Evolutionary conservation across 164 flowering plant species (phyloP).

Genomic region (Cinnamomum micranthum): DNA sequence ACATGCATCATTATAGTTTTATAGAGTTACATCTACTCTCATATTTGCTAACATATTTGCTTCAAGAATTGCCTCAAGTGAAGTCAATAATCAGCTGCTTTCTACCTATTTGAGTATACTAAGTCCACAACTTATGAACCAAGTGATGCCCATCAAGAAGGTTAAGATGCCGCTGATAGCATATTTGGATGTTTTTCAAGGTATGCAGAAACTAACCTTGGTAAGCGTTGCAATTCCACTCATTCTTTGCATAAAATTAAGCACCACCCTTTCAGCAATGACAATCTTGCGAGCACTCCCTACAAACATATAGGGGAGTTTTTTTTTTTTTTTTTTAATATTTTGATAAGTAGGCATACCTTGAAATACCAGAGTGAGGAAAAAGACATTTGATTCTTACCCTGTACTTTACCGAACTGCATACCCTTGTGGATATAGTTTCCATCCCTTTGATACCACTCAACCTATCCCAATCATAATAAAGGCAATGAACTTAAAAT

Average conservation of each 20-base stretch:
- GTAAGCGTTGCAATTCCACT: conserved; percentile 94
- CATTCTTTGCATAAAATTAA: conserved; percentile 98
- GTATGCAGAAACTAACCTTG: conserved; percentile 43
- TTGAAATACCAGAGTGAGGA: background rate
- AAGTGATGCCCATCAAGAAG: too few relatives aligned
- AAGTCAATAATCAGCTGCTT: too few relatives aligned
- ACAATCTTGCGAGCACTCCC: conserved; percentile 83
- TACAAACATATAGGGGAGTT: conserved; percentile 22
- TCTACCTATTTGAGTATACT: too few relatives aligned
- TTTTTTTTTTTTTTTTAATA: too few relatives aligned
- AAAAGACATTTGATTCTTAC: conserved; percentile 25
- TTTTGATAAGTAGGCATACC: background rate
- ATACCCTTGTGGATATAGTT: conserved; percentile 65
- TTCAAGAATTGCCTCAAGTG: too few relatives aligned
- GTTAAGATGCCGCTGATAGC: background rate
- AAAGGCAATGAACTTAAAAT: background rate
- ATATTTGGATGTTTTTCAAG: background rate
- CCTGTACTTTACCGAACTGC: conserved; percentile 82
- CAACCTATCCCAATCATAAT: conserved; percentile 46
- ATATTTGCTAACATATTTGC: too few relatives aligned
- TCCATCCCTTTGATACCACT: conserved; percentile 83
- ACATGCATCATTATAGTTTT: too few relatives aligned
- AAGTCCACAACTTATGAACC: too few relatives aligned
- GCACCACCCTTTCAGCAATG: conserved; percentile 87
- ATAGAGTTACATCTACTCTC: too few relatives aligned